Percentiles rank a stretch among this genome's conserved stretches.
These are phyloP conservation scores for Globomyces sp. DNA, from an alignment of 371 early-diverging fungal species.

Conservation along the genomic window DNA sequence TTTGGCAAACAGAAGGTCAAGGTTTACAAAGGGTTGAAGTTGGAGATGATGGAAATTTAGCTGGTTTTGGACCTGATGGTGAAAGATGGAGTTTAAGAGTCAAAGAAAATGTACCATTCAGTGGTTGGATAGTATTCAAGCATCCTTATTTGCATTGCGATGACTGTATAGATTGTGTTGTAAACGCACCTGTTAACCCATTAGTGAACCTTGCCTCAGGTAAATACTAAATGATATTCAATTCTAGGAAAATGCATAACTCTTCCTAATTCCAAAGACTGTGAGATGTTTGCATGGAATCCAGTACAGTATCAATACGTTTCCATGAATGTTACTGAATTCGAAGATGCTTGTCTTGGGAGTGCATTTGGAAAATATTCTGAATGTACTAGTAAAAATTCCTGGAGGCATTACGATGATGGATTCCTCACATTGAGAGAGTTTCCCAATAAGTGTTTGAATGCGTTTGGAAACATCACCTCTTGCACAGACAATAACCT, in stretches of 20 bases:
- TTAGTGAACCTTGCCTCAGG: too few relatives aligned
- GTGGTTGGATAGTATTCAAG: too few relatives aligned
- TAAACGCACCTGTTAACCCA: too few relatives aligned
- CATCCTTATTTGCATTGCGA: too few relatives aligned
- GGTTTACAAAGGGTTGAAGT: neutral
- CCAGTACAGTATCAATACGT: neutral
- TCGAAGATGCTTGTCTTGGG: neutral
- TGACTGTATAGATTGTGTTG: too few relatives aligned
- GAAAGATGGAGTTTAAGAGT: neutral
- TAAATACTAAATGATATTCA: too few relatives aligned
- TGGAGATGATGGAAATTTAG: neutral
- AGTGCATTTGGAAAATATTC: neutral
- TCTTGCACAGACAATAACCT: neutral
- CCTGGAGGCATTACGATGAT: neutral
- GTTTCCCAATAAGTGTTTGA: neutral
- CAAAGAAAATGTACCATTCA: too few relatives aligned
- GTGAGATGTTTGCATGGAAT: neutral
- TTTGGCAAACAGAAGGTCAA: neutral
- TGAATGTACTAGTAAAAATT: neutral
- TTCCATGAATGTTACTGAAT: neutral
- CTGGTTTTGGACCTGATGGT: neutral
- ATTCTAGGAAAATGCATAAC: too few relatives aligned
- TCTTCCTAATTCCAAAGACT: neutral
- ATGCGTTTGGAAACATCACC: neutral
- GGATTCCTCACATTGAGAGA: neutral